Evolutionary conservation across 306 rosid species (phyloP).

Genomic region (Cucurbita pepo): DNA sequence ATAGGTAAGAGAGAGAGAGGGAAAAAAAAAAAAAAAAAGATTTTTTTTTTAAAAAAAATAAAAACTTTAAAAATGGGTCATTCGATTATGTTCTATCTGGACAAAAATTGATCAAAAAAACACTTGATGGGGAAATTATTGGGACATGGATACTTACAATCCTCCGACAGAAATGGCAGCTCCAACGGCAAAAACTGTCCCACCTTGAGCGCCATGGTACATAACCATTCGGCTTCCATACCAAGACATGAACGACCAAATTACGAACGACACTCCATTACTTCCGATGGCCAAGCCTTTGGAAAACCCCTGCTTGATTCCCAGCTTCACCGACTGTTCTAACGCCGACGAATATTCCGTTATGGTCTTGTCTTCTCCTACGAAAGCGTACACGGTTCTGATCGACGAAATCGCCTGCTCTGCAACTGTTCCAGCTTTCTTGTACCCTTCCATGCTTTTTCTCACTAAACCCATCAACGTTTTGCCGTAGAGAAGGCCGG

Average conservation of each 20-base stretch:
- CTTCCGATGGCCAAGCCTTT: constrained; percentile 94
- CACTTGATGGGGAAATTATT: too few relatives aligned
- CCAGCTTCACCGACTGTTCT: constrained; percentile 48
- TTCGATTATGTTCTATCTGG: not conserved
- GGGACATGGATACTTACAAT: constrained; percentile 28
- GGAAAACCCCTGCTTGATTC: constrained; percentile 71
- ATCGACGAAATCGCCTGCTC: constrained; percentile 79
- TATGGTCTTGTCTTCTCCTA: constrained; percentile 56
- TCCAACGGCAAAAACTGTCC: constrained; percentile 74
- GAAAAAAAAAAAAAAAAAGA: too few relatives aligned
- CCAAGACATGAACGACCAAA: constrained; percentile 73
- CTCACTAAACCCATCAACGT: constrained; percentile 55
- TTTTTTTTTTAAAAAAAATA: too few relatives aligned
- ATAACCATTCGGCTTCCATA: constrained; percentile 83
- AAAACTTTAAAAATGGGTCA: too few relatives aligned
- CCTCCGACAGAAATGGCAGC: constrained; percentile 71
- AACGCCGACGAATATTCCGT: constrained; percentile 55
- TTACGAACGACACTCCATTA: constrained; percentile 63
- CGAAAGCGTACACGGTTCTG: constrained; percentile 77
- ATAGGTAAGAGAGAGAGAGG: too few relatives aligned
- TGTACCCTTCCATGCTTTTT: constrained; percentile 52
- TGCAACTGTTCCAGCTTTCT: constrained; percentile 53
- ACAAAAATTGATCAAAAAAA: not conserved
- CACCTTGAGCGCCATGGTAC: constrained; percentile 81
- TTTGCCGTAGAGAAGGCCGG: constrained; percentile 71